A percentile compares a stretch with the other conserved stretches of the same genome.
phyloP scores from a whole-genome alignment of 1,139 yeast species.

The Debaryomycetaceae sp. region DNA sequence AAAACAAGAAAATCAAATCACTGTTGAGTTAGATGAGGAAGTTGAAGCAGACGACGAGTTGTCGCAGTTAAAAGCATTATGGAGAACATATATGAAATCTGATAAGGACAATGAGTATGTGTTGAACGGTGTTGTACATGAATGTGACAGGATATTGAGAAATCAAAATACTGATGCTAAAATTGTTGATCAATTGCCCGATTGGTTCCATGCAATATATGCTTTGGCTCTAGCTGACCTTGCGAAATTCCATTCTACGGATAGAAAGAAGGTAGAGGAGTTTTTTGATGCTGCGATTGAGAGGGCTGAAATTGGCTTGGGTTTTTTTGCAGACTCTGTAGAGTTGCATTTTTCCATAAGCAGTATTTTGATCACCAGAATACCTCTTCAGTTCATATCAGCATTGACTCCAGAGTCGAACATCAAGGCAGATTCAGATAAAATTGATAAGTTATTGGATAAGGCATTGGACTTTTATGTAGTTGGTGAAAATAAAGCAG shows the following conservation, averaged over 20 bases:
- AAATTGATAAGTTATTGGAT: constrained; percentile 35
- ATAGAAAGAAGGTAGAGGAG: constrained; percentile 41
- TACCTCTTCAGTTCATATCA: constrained; percentile 57
- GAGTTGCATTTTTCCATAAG: constrained; percentile 53
- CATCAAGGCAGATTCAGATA: constrained; percentile 23
- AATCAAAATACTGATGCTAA: constrained; percentile 27
- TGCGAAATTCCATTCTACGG: constrained; percentile 51
- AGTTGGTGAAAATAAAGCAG: constrained; percentile 38
- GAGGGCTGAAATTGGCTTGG: constrained; percentile 61
- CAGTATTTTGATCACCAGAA: constrained; percentile 52
- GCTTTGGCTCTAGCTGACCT: constrained; percentile 70
- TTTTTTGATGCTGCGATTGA: constrained; percentile 72
- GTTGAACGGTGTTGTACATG: constrained; percentile 84
- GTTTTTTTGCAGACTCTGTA: constrained; percentile 40
- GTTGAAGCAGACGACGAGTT: constrained; percentile 76
- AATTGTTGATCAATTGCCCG: constrained; percentile 38
- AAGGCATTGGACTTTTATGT: constrained; percentile 44
- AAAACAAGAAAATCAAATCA: constrained; percentile 39
- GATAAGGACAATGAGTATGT: constrained; percentile 61
- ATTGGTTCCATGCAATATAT: constrained; percentile 68
- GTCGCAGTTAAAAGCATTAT: constrained; percentile 68
- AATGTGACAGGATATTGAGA: constrained; percentile 79
- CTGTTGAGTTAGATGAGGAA: constrained; percentile 68
- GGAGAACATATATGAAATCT: constrained; percentile 55
- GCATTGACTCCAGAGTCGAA: constrained; percentile 40